Conservation (phyloP, 495 filamentous ascomycete genomes). For the Penicillium bovifimosum region DNA sequence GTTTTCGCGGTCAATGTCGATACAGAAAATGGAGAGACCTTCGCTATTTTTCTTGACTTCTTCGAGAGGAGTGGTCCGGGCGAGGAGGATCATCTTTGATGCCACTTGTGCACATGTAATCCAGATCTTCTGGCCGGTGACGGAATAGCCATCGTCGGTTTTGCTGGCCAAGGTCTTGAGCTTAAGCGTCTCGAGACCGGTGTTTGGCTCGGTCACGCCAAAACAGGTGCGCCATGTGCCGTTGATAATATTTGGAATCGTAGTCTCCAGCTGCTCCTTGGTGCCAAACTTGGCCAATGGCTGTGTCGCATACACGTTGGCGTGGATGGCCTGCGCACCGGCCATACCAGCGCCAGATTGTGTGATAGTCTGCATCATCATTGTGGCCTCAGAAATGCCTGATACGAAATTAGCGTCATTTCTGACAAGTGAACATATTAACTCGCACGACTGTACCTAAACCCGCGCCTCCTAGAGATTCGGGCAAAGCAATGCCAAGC, state of each 20-base stretch:
- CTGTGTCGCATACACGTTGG: conserved; percentile 74
- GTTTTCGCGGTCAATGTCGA: conserved; percentile 56
- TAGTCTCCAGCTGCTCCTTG: conserved; percentile 50
- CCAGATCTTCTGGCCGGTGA: conserved; percentile 79
- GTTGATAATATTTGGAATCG: conserved; percentile 63
- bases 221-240: conserved; percentile 68
- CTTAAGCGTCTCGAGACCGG: conserved; percentile 68
- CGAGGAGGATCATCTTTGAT: conserved; percentile 70
- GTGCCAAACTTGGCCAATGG: conserved; percentile 67
- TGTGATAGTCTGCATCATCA: conserved; percentile 80
- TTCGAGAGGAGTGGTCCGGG: conserved; percentile 63
- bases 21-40: conserved; percentile 71
- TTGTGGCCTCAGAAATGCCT: conserved; percentile 71
- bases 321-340: conserved; percentile 71
- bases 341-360: conserved; percentile 74
- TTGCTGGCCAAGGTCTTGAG: conserved; percentile 56
- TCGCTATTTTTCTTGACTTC: conserved; percentile 61
- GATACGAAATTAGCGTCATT: background rate
- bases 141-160: conserved; percentile 47
- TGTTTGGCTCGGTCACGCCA: conserved; percentile 61
- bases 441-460: conserved; percentile 55
- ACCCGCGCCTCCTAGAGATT: conserved; percentile 65
- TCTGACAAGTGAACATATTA: conserved; percentile 46
- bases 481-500: conserved; percentile 73
- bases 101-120: conserved; percentile 76